Evolutionary conservation across 164 flowering plant species (phyloP).

Genomic region (Vitis rupestris): DNA sequence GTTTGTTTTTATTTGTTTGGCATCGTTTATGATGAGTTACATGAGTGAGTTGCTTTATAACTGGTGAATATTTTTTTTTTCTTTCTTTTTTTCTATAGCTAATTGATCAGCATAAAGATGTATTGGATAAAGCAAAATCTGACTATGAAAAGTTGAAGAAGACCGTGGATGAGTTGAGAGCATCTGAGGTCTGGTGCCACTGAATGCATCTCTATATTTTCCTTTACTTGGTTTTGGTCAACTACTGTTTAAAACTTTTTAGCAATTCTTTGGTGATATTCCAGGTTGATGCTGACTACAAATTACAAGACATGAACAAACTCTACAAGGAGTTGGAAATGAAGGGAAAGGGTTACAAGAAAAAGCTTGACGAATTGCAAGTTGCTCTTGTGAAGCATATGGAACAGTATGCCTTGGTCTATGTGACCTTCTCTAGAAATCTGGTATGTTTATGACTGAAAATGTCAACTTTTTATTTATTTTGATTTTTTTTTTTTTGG

Average conservation of each 20-base stretch:
- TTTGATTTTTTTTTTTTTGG: conserved; percentile 1
- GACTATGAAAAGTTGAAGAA: conserved; percentile 72
- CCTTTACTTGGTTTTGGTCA: background rate
- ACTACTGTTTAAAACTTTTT: background rate
- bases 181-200: conserved; percentile 63
- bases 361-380: conserved; percentile 73
- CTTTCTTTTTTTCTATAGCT: conserved; percentile 35
- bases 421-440: background rate
- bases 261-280: conserved; percentile 1
- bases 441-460: background rate
- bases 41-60: background rate
- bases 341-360: conserved; percentile 71
- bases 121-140: conserved; percentile 65
- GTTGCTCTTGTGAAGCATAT: conserved; percentile 56
- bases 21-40: background rate
- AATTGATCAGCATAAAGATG: conserved; percentile 74
- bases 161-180: conserved; percentile 59
- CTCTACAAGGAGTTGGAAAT: conserved; percentile 68
- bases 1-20: conserved; percentile 26
- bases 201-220: background rate
- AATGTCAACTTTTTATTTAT: too few relatives aligned
- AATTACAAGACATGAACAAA: conserved; percentile 85
- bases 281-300: conserved; percentile 90
- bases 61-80: background rate
- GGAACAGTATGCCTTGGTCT: conserved; percentile 70